Base-by-base conservation (phyloP, 2,329 filamentous ascomycete species). In the Penicillium sp. region DNA sequence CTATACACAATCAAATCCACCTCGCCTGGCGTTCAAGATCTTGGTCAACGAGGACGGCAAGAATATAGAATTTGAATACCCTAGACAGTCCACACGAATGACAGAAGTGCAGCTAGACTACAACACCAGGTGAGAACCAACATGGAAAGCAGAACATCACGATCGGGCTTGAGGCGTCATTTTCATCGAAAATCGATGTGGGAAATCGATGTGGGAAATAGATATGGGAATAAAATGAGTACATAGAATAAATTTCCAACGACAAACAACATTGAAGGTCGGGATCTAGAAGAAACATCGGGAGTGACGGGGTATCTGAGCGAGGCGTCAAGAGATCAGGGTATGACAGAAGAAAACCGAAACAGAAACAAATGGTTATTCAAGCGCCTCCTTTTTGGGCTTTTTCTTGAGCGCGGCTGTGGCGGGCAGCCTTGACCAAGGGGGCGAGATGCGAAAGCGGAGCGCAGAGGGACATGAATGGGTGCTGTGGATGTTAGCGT, bases 351-450 rank as follows among this genome's bases (percentile, higher is more conserved):
- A 61, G 52, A 54, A 65, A 65, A 64, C 53, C 54, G 49, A 58
- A 56, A 57, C 58, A 57, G 34, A 52, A 50, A 36, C 49, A 55
- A 56, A 10, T 27, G 27, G 55, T 49, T 51, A 38, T 48, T 47
- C 64, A 75, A 52, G 63, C 58, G 31, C 72, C 70, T 40, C 73
- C 86, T 73, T 90, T 90, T 61, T 86, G 84, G 56, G 86, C 86
- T 76, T 90, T 91, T 76, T 97, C 93, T 68, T 93, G 88, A 24
- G 89, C 89, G 72, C 92, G 85, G 60, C 92, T 92, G 71, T 91
- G 86, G 62, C 92, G 85, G 45, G 93, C 93, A 40, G 92, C 89
- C 68, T 88, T 86, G 49, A 97, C 93, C 55, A 97, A 83, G 9
- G 93, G 92, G 24, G 93, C 88, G 51, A 97, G 81, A 56, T 92